Conservation (phyloP, 768 basidiomycete genomes). For the Kondoa malvinella region DNA sequence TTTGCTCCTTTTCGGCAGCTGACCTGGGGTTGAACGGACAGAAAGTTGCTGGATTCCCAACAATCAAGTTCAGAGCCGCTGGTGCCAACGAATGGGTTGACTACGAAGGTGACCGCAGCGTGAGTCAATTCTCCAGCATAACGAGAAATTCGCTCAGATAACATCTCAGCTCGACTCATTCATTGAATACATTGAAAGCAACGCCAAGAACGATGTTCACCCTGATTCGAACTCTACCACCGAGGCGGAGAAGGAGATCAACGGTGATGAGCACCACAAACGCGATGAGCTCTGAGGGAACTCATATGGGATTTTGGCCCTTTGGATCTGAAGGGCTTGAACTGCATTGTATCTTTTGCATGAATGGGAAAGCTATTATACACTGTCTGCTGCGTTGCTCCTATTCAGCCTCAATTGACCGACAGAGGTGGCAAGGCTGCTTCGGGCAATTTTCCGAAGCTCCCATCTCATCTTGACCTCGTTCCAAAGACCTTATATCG, state of each 20-base stretch:
- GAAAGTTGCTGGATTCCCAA: slow-evolving; percentile 41
- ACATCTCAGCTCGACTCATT: slow-evolving; percentile 11
- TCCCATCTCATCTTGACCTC: no score
- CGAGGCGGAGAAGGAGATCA: neutral
- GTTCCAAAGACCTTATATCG: no score
- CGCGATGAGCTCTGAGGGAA: slow-evolving; percentile 21
- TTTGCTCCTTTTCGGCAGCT: neutral
- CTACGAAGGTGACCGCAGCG: slow-evolving; percentile 56
- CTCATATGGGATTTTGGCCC: no score
- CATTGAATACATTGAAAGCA: slow-evolving; percentile 25
- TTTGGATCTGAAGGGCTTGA: no score
- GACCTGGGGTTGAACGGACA: neutral
- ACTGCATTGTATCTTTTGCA: no score
- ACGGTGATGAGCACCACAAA: slow-evolving; percentile 2
- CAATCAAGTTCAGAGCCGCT: slow-evolving; percentile 88
- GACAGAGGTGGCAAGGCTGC: no score
- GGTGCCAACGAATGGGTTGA: slow-evolving; percentile 72
- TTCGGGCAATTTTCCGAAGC: no score
- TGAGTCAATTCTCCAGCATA: slow-evolving; percentile 10
- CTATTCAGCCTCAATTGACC: no score
- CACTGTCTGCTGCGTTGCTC: no score
- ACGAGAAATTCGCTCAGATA: neutral
- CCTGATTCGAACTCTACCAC: slow-evolving; percentile 3
- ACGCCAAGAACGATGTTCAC: slow-evolving; percentile 22
- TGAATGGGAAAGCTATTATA: no score